These are phyloP conservation scores for Simmondsia chinensis DNA, from an alignment of 148 eudicot genomes.

Conservation along the genomic window DNA sequence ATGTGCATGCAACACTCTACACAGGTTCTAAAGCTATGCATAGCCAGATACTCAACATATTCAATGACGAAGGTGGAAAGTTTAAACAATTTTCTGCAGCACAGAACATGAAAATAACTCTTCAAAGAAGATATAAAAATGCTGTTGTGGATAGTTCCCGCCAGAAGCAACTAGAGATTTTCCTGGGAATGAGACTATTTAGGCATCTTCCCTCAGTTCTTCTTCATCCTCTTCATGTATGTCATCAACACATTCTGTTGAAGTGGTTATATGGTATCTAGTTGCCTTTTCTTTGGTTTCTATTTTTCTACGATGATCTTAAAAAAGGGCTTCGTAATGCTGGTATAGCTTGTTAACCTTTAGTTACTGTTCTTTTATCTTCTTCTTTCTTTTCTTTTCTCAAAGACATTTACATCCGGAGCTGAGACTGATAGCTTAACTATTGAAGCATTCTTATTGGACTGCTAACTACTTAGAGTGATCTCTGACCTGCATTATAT, in stretches of 20 bases:
- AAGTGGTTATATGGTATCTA: neutral
- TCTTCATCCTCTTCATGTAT: conserved; percentile 60
- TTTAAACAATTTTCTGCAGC: conserved; percentile 98
- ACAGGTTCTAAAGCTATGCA: conserved; percentile 99
- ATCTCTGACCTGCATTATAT: too few relatives aligned
- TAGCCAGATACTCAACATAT: conserved; percentile 93
- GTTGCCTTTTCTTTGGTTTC: neutral
- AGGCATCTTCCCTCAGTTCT: conserved; percentile 86
- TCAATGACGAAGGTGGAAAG: conserved; percentile 83
- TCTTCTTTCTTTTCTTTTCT: too few relatives aligned
- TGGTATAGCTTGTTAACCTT: too few relatives aligned
- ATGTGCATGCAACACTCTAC: conserved; percentile 92
- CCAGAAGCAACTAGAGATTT: conserved; percentile 92
- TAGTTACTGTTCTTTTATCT: too few relatives aligned
- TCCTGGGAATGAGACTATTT: conserved; percentile 81
- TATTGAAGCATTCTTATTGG: too few relatives aligned
- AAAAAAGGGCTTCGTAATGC: too few relatives aligned
- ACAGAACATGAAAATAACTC: conserved; percentile 83
- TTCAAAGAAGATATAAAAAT: conserved; percentile 91
- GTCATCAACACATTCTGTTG: too few relatives aligned
- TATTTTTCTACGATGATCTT: too few relatives aligned
- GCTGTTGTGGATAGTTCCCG: conserved; percentile 91
- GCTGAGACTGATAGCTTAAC: too few relatives aligned
- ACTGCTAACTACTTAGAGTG: too few relatives aligned
- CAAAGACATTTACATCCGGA: too few relatives aligned